Base-by-base conservation (phyloP, 768 basidiomycete species). In the Lactarius indigo region DNA sequence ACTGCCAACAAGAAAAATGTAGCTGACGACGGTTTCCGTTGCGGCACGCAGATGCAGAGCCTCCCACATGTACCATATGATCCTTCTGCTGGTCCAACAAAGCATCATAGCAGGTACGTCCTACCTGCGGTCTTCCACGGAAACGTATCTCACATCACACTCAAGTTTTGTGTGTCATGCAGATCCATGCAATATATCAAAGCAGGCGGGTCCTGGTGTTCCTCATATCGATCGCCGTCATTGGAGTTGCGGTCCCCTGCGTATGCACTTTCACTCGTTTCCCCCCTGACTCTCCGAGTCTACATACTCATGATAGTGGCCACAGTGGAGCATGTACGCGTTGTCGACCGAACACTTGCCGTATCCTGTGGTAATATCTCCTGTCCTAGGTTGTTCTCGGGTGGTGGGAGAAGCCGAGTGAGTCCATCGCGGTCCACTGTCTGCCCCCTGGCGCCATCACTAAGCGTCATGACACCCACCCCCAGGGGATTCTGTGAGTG, bases 401-500 rank as follows among this genome's bases (percentile, higher is more conserved):
- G 12, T 9, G 8, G 28, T 56, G 13, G 50, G 30, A 3, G 30
- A 65, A 12, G 7, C 23, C 9, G 59, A 56, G 64, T 65, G 41
- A 65, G 64, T 60, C 50, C 6, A 30, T 2, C 30, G 12, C 17
- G 30, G 35, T 26, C n/a, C 20, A 39, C 35, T 37, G 35, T 37
- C 35, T 12, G 12, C 5, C 23, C 1, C 18, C 2, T 28, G 17
- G 37, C 30, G 26, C 35, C 23, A 6, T 35, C 23, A 30, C 37
- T 58, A 15, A 39, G 18, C 33, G 23, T 23, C n/a, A 33, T 39
- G 15, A 23, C 18, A 20, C 18, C 3, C 28, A 37, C 12, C 12
- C 8, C 9, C 57, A 58, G 57, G 23, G 61, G 52, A 15, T 39
- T 63, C 17, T n/a, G 61, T 58, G 35, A 58, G 57, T 57, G 56